These are phyloP conservation scores for Colletotrichum sublineola DNA, from an alignment of 2,329 filamentous ascomycete genomes.

Conservation along the genomic window DNA sequence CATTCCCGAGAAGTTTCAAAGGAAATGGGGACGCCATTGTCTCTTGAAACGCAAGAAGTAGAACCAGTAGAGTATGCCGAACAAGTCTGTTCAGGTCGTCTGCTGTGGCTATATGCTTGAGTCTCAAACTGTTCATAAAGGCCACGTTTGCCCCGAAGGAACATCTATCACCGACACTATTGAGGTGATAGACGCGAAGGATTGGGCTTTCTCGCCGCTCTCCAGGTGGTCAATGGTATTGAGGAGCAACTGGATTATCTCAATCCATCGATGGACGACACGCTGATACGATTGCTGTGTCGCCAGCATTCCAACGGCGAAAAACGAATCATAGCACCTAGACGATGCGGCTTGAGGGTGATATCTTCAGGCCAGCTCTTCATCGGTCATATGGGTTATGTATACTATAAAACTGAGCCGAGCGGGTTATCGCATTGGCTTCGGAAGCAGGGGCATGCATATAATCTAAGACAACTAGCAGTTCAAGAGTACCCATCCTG, in stretches of 20 bases:
- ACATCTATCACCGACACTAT: too few relatives aligned
- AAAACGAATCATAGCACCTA: too few relatives aligned
- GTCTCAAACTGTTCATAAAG: neutral
- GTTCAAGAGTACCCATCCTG: neutral
- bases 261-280: neutral
- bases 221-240: neutral
- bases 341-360: neutral
- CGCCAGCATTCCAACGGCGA: neutral
- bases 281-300: neutral
- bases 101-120: neutral
- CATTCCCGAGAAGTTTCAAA: conserved; percentile 76
- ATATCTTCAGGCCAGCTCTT: neutral
- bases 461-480: neutral
- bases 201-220: neutral
- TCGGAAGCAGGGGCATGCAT: neutral
- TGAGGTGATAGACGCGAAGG: neutral
- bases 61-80: neutral
- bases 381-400: too few relatives aligned
- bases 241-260: neutral
- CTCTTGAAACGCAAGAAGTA: conserved; percentile 73
- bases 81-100: neutral
- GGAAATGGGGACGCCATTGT: conserved; percentile 92
- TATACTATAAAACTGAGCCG: too few relatives aligned
- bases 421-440: neutral
- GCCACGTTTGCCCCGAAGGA: neutral